These are phyloP conservation scores for Lumnitzera littorea DNA, from an alignment of 345 rosid species.

Conservation along the genomic window DNA sequence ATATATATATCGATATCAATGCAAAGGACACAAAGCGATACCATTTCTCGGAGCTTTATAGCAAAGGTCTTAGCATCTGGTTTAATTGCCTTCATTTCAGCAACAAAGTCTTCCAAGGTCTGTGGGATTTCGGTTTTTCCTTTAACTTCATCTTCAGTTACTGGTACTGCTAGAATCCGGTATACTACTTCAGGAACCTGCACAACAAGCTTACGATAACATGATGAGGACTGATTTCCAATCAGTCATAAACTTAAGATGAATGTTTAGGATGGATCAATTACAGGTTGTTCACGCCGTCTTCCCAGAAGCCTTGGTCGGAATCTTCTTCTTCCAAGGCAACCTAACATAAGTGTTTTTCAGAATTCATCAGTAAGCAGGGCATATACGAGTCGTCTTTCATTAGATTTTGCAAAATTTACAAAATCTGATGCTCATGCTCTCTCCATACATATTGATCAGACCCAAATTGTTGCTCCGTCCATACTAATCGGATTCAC, in stretches of 20 bases:
- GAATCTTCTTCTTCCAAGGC: conserved; percentile 78
- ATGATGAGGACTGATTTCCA: background rate
- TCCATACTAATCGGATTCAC: too few relatives aligned
- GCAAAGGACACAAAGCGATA: conserved; percentile 7
- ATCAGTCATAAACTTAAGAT: background rate
- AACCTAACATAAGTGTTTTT: conserved; percentile 37
- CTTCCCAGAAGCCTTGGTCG: conserved; percentile 73
- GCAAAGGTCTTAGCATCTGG: conserved; percentile 81
- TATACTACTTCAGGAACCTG: conserved; percentile 88
- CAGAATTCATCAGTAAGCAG: too few relatives aligned
- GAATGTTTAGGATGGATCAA: conserved; percentile 10
- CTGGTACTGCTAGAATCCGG: conserved; percentile 56
- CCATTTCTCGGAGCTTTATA: conserved; percentile 85
- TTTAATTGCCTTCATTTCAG: conserved; percentile 45
- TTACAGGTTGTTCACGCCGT: conserved; percentile 60
- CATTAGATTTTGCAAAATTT: too few relatives aligned
- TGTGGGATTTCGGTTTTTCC: conserved; percentile 79
- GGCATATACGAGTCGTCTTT: background rate
- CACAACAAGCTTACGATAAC: conserved; percentile 6
- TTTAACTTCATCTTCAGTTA: conserved; percentile 49
- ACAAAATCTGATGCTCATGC: too few relatives aligned
- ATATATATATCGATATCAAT: too few relatives aligned
- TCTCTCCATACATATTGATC: too few relatives aligned
- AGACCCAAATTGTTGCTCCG: too few relatives aligned
- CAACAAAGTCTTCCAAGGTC: conserved; percentile 69